These are phyloP conservation scores for Sporothrix luriei DNA, from an alignment of 2,329 filamentous ascomycete genomes.

Conservation along the genomic window DNA sequence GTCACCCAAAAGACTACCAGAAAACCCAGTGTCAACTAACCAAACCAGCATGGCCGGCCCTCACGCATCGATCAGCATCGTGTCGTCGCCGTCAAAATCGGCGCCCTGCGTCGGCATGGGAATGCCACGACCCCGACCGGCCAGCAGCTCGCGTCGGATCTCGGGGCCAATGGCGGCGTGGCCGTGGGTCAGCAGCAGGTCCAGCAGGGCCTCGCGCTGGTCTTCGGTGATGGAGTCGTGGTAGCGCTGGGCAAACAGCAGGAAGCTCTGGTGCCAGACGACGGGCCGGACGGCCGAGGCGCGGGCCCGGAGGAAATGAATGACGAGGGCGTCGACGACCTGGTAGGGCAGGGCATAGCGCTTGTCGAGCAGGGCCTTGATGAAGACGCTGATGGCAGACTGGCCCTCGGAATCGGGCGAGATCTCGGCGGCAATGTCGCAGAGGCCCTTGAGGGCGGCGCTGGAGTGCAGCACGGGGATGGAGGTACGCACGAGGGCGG, in stretches of 20 bases:
- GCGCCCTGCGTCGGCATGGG: conserved; percentile 58
- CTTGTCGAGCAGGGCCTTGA: conserved; percentile 90
- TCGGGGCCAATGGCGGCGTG: conserved; percentile 90
- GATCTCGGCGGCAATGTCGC: conserved; percentile 91
- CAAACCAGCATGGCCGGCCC: neutral
- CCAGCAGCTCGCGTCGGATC: conserved; percentile 82
- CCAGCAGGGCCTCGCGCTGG: conserved; percentile 83
- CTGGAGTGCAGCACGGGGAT: conserved; percentile 92
- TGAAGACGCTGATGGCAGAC: conserved; percentile 92
- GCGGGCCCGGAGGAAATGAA: conserved; percentile 72
- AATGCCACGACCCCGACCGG: conserved; percentile 82
- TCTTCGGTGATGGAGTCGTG: conserved; percentile 93
- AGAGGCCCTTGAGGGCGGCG: conserved; percentile 85
- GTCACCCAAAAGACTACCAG: neutral
- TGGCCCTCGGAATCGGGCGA: conserved; percentile 82
- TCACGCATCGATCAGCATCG: conserved; percentile 71
- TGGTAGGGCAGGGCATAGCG: conserved; percentile 95
- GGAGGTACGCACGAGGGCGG: conserved; percentile 79
- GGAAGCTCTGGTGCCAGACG: conserved; percentile 91
- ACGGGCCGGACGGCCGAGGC: conserved; percentile 64
- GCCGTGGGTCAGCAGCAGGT: conserved; percentile 80
- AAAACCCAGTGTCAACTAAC: neutral
- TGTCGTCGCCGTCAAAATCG: conserved; percentile 77
- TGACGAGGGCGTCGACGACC: conserved; percentile 90
- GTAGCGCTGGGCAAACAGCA: conserved; percentile 92